Base-by-base conservation (phyloP, 495 filamentous ascomycete genomes). In the Xylaria grammica region DNA sequence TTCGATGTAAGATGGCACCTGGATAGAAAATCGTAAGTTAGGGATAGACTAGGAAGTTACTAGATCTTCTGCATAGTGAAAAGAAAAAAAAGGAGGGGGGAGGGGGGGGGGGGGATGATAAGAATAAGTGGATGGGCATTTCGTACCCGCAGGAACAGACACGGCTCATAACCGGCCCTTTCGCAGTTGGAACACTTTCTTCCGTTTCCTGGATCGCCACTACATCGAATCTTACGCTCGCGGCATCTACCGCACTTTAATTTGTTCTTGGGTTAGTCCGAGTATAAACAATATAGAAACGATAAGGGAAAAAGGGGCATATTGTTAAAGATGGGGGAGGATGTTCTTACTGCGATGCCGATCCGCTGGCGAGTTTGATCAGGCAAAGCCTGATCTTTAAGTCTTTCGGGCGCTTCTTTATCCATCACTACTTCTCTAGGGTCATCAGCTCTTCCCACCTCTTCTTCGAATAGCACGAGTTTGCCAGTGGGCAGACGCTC, bases 141-240 rank as follows among this genome's bases (percentile, higher is more conserved):
- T 63, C 65, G 51, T 86, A 96, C 93, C 78, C 93, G 85, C 52
- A 93, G 77, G 70, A 96, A 97, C 48, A 88, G 86, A 76, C 93
- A 97, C 26, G 80, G 79, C 19, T 89, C 84, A 36, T 82, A 81
- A 32, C 89, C 89, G 55, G 93, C 87, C 64, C 78, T 84, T 66
- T 88, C 90, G 80, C 95, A 99, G 76, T 93, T 96, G 17, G 84
- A 77, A 72, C 95, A 99, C 30, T 90, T 91, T 24, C 80, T 79
- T 10, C 89, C 90, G 72, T 91, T 84, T 27, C 88, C 89, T 5
- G 82, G 81, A 74, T 97, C 94, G 34, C 94, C 95, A 65, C 91
- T 97, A 79, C 95, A 99, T 72, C 92, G 90, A 70, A 99, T 99
- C 81, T 99, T 99, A 56, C 95, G 85, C 75, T 93, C 93, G 53